Conservation (phyloP, 2,329 filamentous ascomycete genomes). For the Tolypocladium inflatum region DNA sequence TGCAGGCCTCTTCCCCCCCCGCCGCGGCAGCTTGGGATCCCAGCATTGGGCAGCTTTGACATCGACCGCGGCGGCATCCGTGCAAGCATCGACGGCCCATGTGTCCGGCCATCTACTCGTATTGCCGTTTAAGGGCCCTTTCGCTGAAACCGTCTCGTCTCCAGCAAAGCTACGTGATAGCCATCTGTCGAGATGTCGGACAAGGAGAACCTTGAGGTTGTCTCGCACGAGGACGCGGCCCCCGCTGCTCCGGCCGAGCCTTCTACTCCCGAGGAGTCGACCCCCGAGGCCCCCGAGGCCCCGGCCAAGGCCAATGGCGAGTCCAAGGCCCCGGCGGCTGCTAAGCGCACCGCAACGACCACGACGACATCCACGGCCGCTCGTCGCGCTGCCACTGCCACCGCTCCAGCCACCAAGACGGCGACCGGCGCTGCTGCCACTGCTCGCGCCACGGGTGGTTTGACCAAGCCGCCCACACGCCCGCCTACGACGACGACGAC, state of each 20-base stretch:
- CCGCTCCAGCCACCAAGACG: conserved; percentile 13
- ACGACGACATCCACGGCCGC: conserved; percentile 18
- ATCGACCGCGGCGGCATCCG: not conserved
- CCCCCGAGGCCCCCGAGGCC: conserved; percentile 21
- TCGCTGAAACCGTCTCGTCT: not conserved
- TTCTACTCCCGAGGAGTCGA: conserved; percentile 15
- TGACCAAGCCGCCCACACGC: conserved; percentile 40
- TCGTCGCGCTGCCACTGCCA: conserved; percentile 20
- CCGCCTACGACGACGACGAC: conserved; percentile 28
- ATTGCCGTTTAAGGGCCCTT: not conserved
- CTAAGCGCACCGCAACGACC: conserved; percentile 27
- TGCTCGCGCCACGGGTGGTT: conserved; percentile 12
- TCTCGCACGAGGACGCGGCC: conserved; percentile 31
- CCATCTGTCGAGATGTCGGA: conserved; percentile 31
- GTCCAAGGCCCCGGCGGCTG: conserved; percentile 16
- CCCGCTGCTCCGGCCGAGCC: conserved; percentile 13
- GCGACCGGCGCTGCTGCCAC: conserved; percentile 2
- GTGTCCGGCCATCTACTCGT: not conserved
- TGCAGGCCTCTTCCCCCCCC: not conserved
- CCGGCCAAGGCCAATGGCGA: conserved; percentile 21
- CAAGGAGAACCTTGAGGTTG: conserved; percentile 34
- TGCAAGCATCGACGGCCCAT: not conserved
- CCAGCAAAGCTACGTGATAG: not conserved
- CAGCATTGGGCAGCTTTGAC: not conserved
- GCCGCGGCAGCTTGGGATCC: not conserved